Conservation (phyloP, 306 rosid genomes). For the Malus sylvestris region DNA sequence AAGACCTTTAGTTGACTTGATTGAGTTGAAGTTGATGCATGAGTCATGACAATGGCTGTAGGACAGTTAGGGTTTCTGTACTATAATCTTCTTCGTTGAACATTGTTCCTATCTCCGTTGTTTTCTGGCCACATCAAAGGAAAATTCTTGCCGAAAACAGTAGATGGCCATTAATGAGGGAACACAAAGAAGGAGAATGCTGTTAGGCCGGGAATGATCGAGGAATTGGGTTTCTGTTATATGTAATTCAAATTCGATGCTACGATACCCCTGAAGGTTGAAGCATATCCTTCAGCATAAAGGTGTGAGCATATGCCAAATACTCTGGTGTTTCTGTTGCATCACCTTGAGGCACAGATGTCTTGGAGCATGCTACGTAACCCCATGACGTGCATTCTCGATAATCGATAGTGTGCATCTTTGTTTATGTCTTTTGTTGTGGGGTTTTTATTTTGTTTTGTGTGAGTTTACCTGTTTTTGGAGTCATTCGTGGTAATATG, state of each 20-base stretch:
- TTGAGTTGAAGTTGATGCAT: not conserved
- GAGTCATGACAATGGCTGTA: not conserved
- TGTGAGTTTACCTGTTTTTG: not conserved
- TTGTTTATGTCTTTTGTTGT: not conserved
- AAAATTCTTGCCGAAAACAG: not conserved
- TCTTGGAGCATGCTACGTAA: not conserved
- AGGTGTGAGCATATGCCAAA: not conserved
- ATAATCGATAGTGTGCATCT: not conserved
- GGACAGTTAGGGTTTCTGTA: not conserved
- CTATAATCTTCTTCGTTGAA: not conserved
- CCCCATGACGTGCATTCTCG: not conserved
- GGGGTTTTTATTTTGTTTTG: not conserved
- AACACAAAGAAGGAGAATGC: too few species aligned
- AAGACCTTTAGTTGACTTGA: not conserved
- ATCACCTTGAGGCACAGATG: not conserved
- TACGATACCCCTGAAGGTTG: not conserved
- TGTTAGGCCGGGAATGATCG: too few species aligned
- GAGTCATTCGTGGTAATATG: not conserved
- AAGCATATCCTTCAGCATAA: not conserved
- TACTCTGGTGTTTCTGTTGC: not conserved
- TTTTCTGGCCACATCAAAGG: not conserved
- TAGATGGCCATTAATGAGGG: not conserved
- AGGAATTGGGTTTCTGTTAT: too few species aligned
- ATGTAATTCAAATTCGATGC: not conserved
- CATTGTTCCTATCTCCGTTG: not conserved